Base-by-base conservation (phyloP, 2,329 filamentous ascomycete species). In the Westerdykella aurantiaca region DNA sequence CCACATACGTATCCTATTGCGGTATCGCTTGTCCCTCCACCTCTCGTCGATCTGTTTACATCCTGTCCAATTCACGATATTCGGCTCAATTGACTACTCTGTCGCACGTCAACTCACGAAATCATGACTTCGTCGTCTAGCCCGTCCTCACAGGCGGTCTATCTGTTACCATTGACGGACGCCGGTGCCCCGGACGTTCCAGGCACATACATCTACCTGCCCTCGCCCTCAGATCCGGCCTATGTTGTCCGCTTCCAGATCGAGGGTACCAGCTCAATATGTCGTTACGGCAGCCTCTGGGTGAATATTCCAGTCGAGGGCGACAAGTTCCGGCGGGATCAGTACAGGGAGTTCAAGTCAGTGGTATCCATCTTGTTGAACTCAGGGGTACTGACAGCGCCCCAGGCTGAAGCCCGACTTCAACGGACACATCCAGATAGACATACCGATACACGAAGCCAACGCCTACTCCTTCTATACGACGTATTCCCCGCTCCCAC, bases 391-490 rank as follows among this genome's bases (percentile, higher is more conserved):
- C 51, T 64, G 34, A 62, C 43, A 5, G 16, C n/a, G 1, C 40
- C 29, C 6, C 63, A 94, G 93, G 67, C 79, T 98, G 52, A 78
- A 83, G 25, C 89, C 93, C 44, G 86, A 94, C 72, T 98, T 98
- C 79, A 95, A 94, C 66, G 83, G 86, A 63, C 86, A 83, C 42
- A 85, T 95, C 61, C 81, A 94, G 67, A 90, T 98, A 56, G 90
- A 94, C 49, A 79, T 98, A 16, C 86, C 88, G 13, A 85, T 98
- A 56, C 74, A 85, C 67, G 75, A 80, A 48, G 82, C 93, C 37
- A 91, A 94, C 56, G 86, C 91, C 22, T 98, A 93, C 69, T 85
- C 88, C 52, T 98, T 93, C 72, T 96, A 96, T 71, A 88, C 86
- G 43, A 95, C 89, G 49, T 97, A 93, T 67, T 84, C 85, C 38